Conservation (phyloP, 116 monocot genomes). For the Zostera marina region DNA sequence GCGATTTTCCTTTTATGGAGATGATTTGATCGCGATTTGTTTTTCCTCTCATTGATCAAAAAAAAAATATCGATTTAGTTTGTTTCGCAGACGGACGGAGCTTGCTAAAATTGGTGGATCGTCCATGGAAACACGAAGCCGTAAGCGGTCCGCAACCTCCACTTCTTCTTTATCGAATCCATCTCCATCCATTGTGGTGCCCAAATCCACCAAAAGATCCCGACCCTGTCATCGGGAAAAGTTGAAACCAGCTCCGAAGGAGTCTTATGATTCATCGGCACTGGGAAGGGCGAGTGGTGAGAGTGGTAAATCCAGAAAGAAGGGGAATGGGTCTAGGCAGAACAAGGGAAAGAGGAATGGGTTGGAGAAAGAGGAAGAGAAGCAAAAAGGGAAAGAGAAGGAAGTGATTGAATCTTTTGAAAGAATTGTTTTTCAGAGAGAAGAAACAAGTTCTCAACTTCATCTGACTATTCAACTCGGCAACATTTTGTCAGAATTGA, state of each 20-base stretch:
- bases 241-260: slow-evolving; percentile 6
- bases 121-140: slow-evolving; percentile 95
- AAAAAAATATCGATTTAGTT: too few species aligned
- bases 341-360: slow-evolving; percentile 25
- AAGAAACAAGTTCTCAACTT: too few species aligned
- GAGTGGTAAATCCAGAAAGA: too few species aligned
- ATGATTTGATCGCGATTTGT: too few species aligned
- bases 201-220: slow-evolving; percentile 44
- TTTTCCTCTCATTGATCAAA: too few species aligned
- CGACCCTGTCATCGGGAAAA: slow-evolving; percentile 12
- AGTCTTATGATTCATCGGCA: slow-evolving; percentile 4
- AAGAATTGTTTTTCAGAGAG: slow-evolving; percentile 5
- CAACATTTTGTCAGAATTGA: slow-evolving; percentile 69
- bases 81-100: too few species aligned
- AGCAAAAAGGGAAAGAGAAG: slow-evolving; percentile 22
- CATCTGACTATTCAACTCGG: slow-evolving; percentile 58
- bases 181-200: too few species aligned
- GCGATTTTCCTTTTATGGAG: too few species aligned
- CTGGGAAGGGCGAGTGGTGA: slow-evolving; percentile 14
- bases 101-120: too few species aligned
- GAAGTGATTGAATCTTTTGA: slow-evolving; percentile 20
- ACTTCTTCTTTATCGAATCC: slow-evolving; percentile 30
- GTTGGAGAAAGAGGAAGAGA: slow-evolving; percentile 34
- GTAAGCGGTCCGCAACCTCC: slow-evolving; percentile 97
- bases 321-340: slow-evolving; percentile 22